Base-by-base conservation (phyloP, 2,329 filamentous ascomycete genomes). In the Neocucurbitaria cava region DNA sequence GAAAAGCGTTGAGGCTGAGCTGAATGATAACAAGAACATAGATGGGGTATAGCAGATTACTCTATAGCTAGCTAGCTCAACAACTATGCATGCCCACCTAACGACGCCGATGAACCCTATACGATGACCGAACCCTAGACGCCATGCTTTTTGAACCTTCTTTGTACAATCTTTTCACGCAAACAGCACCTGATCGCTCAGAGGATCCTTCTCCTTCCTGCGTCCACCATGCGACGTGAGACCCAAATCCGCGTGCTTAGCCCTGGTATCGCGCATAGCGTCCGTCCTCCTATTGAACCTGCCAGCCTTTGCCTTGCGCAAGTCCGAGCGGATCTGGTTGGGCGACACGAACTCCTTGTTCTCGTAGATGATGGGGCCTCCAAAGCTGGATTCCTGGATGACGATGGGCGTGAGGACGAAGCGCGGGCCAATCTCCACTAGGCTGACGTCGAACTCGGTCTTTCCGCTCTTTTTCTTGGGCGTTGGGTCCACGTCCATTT, bases 281-380 rank as follows among this genome's bases (percentile, higher is more conserved):
- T 96, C 92, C 26, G 87, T 86, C 56, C 95, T 84, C 51, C 84
- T 83, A 64, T 91, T 90, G 79, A 96, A 94, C 64, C 87, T 87
- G 44, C 86, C 85, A 0, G 93, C 91, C 81, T 91, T 92, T 65
- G 85, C 82, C 77, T 86, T 82, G 65, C 91, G 83, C 65, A 96
- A 77, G 61, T 98, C 95, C 36, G 91, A 83, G 63, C 95, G 85
- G 61, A 98, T 87, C 78, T 97, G 91, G 85, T 99, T 99, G 9
- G 95, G 95, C 64, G 90, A 95, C 49, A 99, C 91, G 69, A 96
- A 99, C 76, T 96, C 89, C 83, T 92, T 95, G 81, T 98, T 98
- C 82, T 98, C 92, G 79, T 96, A 99, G 71, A 99, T 96, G 62
- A 98, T 92, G 3, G 95, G 94, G 0, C 95, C 95, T 49, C 94